These are phyloP conservation scores for Candida namnaoensis DNA, from an alignment of 805 yeast genomes.

Conservation along the genomic window DNA sequence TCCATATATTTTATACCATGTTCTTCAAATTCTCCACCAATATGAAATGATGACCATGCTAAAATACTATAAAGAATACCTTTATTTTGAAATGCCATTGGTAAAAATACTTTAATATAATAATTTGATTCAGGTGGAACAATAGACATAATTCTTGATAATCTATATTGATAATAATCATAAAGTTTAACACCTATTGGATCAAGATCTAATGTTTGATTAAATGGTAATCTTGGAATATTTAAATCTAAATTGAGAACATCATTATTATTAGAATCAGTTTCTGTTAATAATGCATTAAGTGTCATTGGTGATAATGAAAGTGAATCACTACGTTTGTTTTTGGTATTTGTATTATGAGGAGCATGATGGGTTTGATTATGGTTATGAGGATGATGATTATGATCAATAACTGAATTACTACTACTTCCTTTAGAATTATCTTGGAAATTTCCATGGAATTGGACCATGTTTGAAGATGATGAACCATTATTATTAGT, in stretches of 20 bases:
- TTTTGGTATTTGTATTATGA: too few relatives aligned
- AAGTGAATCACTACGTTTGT: not conserved
- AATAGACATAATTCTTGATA: constrained; percentile 38
- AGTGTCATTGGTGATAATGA: not conserved
- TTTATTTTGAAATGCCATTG: constrained; percentile 40
- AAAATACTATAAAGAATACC: constrained; percentile 42
- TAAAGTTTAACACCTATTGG: constrained; percentile 33
- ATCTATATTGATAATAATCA: constrained; percentile 39
- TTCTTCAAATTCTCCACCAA: constrained; percentile 26
- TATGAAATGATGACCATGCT: constrained; percentile 44
- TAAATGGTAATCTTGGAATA: constrained; percentile 12
- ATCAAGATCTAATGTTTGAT: constrained; percentile 24
- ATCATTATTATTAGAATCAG: not conserved
- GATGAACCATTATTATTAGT: too few relatives aligned
- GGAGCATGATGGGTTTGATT: too few relatives aligned
- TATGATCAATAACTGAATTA: too few relatives aligned
- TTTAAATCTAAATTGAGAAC: constrained; percentile 1
- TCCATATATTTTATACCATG: constrained; percentile 42
- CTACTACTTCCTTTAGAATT: too few relatives aligned
- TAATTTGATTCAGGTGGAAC: constrained; percentile 41
- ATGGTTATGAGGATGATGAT: too few relatives aligned
- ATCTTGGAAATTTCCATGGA: too few relatives aligned
- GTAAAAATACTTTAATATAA: constrained; percentile 41
- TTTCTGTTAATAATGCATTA: not conserved
- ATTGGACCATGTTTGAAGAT: too few relatives aligned